phyloP scores from a whole-genome alignment of 495 filamentous ascomycete species.

The Venustampulla echinocandica region DNA sequence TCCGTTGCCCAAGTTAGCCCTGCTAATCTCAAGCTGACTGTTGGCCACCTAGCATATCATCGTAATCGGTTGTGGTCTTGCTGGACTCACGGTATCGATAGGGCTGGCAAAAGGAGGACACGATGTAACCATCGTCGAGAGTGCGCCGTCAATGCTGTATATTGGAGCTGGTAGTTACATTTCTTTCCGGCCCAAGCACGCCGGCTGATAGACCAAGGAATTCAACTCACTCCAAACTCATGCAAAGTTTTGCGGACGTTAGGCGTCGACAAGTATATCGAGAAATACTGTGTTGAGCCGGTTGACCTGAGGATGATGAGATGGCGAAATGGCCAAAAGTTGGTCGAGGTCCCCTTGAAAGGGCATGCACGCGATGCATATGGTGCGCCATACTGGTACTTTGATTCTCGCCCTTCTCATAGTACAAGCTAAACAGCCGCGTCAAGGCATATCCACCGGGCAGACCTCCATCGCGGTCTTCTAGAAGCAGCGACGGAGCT shows the following conservation, averaged over 20 bases:
- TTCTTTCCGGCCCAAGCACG: not conserved
- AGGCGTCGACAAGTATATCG: conserved; percentile 30
- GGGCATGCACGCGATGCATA: conserved; percentile 35
- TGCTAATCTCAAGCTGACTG: no score
- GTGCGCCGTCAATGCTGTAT: conserved; percentile 31
- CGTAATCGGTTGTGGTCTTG: conserved; percentile 60
- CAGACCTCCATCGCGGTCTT: conserved; percentile 47
- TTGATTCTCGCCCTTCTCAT: not conserved
- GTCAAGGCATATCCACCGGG: conserved; percentile 51
- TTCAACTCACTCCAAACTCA: conserved; percentile 50
- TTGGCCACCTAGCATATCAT: conserved; percentile 39
- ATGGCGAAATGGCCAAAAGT: conserved; percentile 30
- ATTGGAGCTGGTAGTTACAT: conserved; percentile 14
- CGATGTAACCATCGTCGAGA: conserved; percentile 51
- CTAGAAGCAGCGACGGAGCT: conserved; percentile 41
- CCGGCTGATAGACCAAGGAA: conserved; percentile 35
- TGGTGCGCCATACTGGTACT: conserved; percentile 27
- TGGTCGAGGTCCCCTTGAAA: conserved; percentile 34
- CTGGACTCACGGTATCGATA: conserved; percentile 58
- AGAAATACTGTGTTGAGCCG: conserved; percentile 29
- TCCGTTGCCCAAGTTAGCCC: no score
- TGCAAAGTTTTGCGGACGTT: conserved; percentile 38
- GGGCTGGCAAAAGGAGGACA: conserved; percentile 50
- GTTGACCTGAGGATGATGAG: conserved; percentile 33
- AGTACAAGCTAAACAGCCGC: not conserved